A percentile compares a stretch with the other conserved stretches of the same genome.
Evolutionary conservation across 352 stramenopile species (phyloP).

Genomic region (Pythium grandisporangium): DNA sequence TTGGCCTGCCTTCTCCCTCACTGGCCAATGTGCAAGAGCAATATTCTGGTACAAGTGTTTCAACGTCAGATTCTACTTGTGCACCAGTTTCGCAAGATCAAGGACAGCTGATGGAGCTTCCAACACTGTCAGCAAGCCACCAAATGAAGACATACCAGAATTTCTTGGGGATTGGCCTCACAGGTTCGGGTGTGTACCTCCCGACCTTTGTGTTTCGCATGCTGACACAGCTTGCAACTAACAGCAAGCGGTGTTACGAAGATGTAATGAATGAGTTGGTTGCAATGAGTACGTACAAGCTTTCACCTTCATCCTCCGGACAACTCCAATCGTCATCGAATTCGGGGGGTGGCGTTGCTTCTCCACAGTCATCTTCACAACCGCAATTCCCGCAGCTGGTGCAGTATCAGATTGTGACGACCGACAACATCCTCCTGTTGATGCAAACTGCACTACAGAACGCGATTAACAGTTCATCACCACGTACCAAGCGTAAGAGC

Average conservation of each 20-base stretch:
- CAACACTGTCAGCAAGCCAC: slow-evolving; percentile 32
- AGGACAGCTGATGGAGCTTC: slow-evolving; percentile 17
- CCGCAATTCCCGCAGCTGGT: slow-evolving; percentile 50
- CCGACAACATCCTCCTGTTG: slow-evolving; percentile 69
- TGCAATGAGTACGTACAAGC: slow-evolving; percentile 64
- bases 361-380: slow-evolving; percentile 20
- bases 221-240: slow-evolving; percentile 67
- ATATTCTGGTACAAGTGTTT: background rate
- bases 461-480: slow-evolving; percentile 48
- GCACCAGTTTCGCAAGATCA: no score
- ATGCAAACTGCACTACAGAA: slow-evolving; percentile 68
- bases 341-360: slow-evolving; percentile 23
- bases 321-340: no score
- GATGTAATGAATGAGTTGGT: slow-evolving; percentile 69
- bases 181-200: slow-evolving; percentile 44
- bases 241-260: slow-evolving; percentile 65
- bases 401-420: slow-evolving; percentile 71
- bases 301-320: no score
- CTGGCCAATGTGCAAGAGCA: background rate
- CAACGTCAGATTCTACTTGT: no score
- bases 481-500: slow-evolving; percentile 28
- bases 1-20: slow-evolving; percentile 33
- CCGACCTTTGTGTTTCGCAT: slow-evolving; percentile 74
- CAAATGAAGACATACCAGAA: slow-evolving; percentile 80
- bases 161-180: slow-evolving; percentile 59